A percentile compares a stretch with the other conserved stretches of the same genome.
Conservation (phyloP, 768 basidiomycete genomes). For the Hirschioporus abietinus region DNA sequence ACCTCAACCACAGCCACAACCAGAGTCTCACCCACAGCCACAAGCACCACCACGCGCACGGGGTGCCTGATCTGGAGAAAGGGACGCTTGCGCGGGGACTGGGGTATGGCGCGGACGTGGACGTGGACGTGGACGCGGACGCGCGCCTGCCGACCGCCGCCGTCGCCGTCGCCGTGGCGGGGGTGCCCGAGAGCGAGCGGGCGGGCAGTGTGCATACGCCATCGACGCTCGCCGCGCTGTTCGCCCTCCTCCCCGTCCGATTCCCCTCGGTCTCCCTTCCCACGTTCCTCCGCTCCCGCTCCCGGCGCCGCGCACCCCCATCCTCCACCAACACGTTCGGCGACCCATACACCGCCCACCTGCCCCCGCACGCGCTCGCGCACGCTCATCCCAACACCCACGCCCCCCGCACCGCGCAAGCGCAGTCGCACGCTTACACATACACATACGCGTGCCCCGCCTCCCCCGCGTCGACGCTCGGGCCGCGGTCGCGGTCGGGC, state of each 20-base stretch:
- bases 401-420: background rate
- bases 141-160: background rate
- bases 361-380: no score
- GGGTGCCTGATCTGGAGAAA: background rate
- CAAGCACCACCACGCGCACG: background rate
- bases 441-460: conserved; percentile 26
- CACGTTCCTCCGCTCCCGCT: conserved; percentile 11
- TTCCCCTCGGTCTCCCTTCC: background rate
- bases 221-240: background rate
- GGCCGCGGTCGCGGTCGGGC: no score
- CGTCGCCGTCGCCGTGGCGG: background rate
- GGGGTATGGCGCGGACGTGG: no score
- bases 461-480: conserved; percentile 17
- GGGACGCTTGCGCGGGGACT: no score
- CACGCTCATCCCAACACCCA: background rate
- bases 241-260: background rate
- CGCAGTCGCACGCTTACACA: conserved; percentile 16
- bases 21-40: conserved; percentile 6
- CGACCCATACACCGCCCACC: background rate
- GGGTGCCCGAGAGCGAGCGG: conserved; percentile 6
- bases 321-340: conserved; percentile 14
- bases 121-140: no score
- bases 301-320: conserved; percentile 26
- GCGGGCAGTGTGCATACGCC: conserved; percentile 13
- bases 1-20: conserved; percentile 13